Evolutionary conservation across 345 rosid genomes (phyloP), one percentile per base, ranked within the genome.

Genomic region (Populus alba): DNA sequence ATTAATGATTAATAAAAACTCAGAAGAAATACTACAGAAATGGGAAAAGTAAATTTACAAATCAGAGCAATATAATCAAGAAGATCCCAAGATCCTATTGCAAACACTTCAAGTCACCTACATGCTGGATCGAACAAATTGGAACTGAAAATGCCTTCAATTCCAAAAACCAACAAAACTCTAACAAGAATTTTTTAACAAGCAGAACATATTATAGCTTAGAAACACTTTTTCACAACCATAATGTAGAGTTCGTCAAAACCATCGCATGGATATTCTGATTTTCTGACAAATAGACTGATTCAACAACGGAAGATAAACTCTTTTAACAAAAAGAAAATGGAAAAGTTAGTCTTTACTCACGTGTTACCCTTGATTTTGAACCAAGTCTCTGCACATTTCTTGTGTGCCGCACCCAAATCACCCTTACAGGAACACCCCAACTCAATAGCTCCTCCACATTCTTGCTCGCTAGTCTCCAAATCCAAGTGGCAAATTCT

Each of bases 401-500:
- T 76, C 62, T 76, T 84, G 75, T 87, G 87, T 51, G 89, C 86
- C 76, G 84, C 77, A 66, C 81, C 87, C 78, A 86, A 78, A 80
- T 86, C 89, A 70, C 80, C 85, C 72, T 86, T 84, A 66, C 89
- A 86, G 23, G 86, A 80, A 68, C 89, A 86, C 7, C 89, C 89
- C 74, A 86, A 67, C 37, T 84, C 84, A 47, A 84, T 80, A 65
- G 81, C 81, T 20, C 51, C 70, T 35, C 86, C 86, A 49, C 81
- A 80, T 75, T 82, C 85, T 57, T 80, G 82, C 51, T 77, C 70
- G n/a, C 51, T 38, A 49, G 80, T 81, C 75, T 84, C 89, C 63
- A 88, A 79, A 84, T 87, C 86, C 75, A 89, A 71, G 78, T 91
- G 94, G 78, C 92, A 91, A 88, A 91, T 91, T 85, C 94, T 88